Evolutionary conservation across 306 rosid species (phyloP).

Genomic region (Medicago lupulina): DNA sequence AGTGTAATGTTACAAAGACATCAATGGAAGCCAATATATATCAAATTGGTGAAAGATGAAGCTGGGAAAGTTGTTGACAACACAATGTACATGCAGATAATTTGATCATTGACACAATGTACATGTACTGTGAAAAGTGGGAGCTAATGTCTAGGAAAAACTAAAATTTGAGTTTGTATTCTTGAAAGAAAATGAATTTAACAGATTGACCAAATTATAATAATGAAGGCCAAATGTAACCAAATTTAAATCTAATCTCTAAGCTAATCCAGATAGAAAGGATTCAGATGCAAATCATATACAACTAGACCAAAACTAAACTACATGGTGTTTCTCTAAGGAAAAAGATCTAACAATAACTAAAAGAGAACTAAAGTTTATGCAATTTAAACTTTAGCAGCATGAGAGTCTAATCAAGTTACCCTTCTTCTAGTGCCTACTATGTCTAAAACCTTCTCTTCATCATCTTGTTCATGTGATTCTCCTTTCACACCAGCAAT

Average conservation of each 20-base stretch:
- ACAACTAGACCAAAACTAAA: background rate
- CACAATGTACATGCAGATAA: too few species aligned
- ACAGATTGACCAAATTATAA: background rate
- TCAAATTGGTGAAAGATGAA: too few species aligned
- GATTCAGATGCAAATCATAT: too few species aligned
- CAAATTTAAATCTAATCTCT: background rate
- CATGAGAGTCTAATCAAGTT: background rate
- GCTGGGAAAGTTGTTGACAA: too few species aligned
- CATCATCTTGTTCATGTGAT: too few species aligned
- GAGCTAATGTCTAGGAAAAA: too few species aligned
- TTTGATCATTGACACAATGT: too few species aligned
- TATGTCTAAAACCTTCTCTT: constrained; percentile 42
- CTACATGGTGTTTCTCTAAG: background rate
- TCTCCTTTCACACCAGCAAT: too few species aligned
- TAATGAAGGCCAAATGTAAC: background rate
- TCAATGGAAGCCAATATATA: too few species aligned
- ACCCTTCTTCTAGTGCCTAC: background rate
- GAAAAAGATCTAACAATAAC: constrained; percentile 8
- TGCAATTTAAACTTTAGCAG: background rate
- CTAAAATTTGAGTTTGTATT: background rate
- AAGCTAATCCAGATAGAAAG: background rate
- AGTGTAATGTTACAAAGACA: too few species aligned
- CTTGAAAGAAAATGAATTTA: background rate
- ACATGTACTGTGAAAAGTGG: too few species aligned
- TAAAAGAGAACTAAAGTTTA: background rate